These are phyloP conservation scores for Discostella stelligera DNA, from an alignment of 352 stramenopile species.

Conservation along the genomic window DNA sequence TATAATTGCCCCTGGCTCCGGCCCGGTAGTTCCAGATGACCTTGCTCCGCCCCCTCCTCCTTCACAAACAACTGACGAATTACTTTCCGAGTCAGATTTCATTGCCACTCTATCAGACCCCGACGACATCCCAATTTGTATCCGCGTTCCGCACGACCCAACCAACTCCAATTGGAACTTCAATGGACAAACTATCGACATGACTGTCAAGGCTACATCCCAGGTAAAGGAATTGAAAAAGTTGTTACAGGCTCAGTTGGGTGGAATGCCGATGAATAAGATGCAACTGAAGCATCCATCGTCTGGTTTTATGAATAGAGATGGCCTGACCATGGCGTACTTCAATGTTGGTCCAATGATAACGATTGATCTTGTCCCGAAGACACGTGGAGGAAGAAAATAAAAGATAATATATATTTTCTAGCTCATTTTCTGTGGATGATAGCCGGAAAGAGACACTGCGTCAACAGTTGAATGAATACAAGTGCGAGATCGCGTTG, in stretches of 20 bases:
- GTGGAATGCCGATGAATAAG: conserved; percentile 89
- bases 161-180: conserved; percentile 91
- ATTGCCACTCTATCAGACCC: conserved; percentile 58
- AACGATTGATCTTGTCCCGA: conserved; percentile 74
- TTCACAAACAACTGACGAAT: conserved; percentile 25
- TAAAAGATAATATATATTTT: too few species aligned
- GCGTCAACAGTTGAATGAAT: too few species aligned
- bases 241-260: conserved; percentile 83
- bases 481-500: too few species aligned
- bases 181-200: conserved; percentile 88
- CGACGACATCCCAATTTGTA: conserved; percentile 57
- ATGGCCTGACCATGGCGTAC: conserved; percentile 62
- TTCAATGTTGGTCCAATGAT: conserved; percentile 76
- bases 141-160: conserved; percentile 87
- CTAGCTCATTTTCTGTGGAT: not conserved
- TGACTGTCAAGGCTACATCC: conserved; percentile 87
- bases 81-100: conserved; percentile 67
- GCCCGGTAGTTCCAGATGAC: not conserved
- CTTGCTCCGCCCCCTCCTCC: conserved; percentile 33
- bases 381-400: conserved; percentile 69
- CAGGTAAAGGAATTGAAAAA: conserved; percentile 91
- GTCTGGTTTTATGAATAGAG: conserved; percentile 90
- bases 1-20: conserved; percentile 13
- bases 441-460: too few species aligned
- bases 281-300: conserved; percentile 89